Percentiles rank a stretch among this genome's conserved stretches.
Evolutionary conservation across 495 filamentous ascomycete species (phyloP).

Genomic region (Talaromyces borbonicus): DNA sequence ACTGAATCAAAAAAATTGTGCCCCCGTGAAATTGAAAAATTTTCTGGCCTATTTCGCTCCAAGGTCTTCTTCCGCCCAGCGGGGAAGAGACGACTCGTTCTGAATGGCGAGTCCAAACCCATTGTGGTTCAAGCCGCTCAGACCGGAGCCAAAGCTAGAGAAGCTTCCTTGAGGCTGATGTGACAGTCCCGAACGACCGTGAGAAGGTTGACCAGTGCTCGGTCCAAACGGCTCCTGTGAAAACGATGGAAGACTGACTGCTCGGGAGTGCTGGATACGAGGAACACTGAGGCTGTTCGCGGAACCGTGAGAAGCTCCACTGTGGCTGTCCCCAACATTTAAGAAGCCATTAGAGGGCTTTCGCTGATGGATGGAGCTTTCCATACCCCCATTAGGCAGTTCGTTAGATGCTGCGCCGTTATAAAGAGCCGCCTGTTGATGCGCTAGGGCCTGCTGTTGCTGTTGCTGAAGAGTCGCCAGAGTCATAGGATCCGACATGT

Average conservation of each 20-base stretch:
- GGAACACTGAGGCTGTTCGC: slow-evolving; percentile 46
- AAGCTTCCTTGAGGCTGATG: slow-evolving; percentile 48
- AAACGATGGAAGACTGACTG: slow-evolving; percentile 73
- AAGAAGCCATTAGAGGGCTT: slow-evolving; percentile 46
- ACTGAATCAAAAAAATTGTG: slow-evolving; percentile 4
- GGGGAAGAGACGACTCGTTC: slow-evolving; percentile 51
- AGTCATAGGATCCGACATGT: slow-evolving; percentile 37
- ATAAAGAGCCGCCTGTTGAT: slow-evolving; percentile 44
- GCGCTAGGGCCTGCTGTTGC: slow-evolving; percentile 36
- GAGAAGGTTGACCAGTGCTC: slow-evolving; percentile 28
- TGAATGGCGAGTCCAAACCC: slow-evolving; percentile 55
- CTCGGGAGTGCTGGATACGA: slow-evolving; percentile 68
- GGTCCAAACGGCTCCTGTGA: slow-evolving; percentile 50
- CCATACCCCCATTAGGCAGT: slow-evolving; percentile 43
- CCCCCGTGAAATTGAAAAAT: slow-evolving; percentile 2
- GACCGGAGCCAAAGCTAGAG: slow-evolving; percentile 46
- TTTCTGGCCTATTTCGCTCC: slow-evolving; percentile 38
- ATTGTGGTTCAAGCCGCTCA: slow-evolving; percentile 47
- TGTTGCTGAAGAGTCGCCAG: slow-evolving; percentile 53
- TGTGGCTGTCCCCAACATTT: slow-evolving; percentile 54
- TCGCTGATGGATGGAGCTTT: slow-evolving; percentile 41
- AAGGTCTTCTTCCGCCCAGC: slow-evolving; percentile 58
- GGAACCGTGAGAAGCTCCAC: slow-evolving; percentile 47
- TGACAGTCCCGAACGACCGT: slow-evolving; percentile 33
- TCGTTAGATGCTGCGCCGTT: slow-evolving; percentile 42